Conservation (phyloP, 257 asterid genomes). For the Lycium ferocissimum region DNA sequence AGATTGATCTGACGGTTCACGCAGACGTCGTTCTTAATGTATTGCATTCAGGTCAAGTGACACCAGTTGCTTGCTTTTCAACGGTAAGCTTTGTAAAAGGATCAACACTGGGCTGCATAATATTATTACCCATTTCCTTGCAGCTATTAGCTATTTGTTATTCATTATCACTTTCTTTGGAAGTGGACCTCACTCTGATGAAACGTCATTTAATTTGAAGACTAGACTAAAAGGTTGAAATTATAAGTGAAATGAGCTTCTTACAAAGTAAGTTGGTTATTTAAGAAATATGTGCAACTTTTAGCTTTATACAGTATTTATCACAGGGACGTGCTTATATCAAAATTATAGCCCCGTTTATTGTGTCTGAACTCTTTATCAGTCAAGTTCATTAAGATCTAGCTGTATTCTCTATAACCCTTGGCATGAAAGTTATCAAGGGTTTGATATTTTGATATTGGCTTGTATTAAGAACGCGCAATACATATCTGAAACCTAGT, state of each 20-base stretch:
- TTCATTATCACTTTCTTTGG: background rate
- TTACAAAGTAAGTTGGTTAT: background rate
- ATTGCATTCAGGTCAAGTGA: conserved; percentile 57
- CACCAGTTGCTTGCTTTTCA: conserved; percentile 80
- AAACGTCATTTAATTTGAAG: background rate
- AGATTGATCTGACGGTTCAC: conserved; percentile 56
- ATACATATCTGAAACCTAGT: background rate
- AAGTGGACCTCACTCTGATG: background rate
- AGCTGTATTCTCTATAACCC: background rate
- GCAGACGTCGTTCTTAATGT: conserved; percentile 69
- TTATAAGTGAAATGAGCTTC: background rate
- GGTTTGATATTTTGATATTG: conserved; percentile 16
- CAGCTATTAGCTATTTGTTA: background rate
- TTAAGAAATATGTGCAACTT: background rate
- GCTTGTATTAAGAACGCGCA: background rate
- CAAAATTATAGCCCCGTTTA: background rate
- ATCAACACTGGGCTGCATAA: background rate
- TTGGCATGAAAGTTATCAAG: background rate
- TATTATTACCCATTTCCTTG: conserved; percentile 5
- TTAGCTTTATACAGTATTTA: background rate
- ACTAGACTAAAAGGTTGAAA: background rate
- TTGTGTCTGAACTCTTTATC: background rate
- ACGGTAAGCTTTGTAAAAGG: conserved; percentile 56
- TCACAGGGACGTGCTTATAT: background rate
- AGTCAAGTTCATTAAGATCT: background rate